A percentile compares a stretch with the other conserved stretches of the same genome.
These are phyloP conservation scores for Davidsoniella virescens DNA, from an alignment of 2,329 filamentous ascomycete species.

Conservation along the genomic window DNA sequence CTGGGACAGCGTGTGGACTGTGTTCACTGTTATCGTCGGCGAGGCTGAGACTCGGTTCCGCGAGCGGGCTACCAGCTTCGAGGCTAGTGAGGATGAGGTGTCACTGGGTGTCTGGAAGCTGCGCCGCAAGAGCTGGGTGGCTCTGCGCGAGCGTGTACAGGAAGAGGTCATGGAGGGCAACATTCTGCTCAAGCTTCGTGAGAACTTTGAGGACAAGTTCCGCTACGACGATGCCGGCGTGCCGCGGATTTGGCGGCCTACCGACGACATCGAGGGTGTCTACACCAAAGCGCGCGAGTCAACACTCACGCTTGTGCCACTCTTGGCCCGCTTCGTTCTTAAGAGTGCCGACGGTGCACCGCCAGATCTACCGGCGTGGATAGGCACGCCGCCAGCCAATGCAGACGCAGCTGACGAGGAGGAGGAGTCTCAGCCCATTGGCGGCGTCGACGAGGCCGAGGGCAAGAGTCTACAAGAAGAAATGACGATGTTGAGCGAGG, in stretches of 20 bases:
- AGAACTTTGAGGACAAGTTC: conserved; percentile 99
- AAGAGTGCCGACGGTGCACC: conserved; percentile 49
- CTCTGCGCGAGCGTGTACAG: conserved; percentile 76
- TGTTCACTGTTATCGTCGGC: conserved; percentile 66
- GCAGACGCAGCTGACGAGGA: conserved; percentile 76
- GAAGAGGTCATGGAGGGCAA: conserved; percentile 98
- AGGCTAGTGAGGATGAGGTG: conserved; percentile 80
- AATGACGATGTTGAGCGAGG: conserved; percentile 83
- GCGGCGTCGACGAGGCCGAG: conserved; percentile 86
- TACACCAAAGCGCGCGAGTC: conserved; percentile 89
- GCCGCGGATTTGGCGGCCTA: conserved; percentile 89
- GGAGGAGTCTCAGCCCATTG: conserved; percentile 76
- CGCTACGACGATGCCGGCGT: conserved; percentile 91
- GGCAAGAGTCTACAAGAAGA: conserved; percentile 92
- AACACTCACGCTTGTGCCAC: conserved; percentile 76
- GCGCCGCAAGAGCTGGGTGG: conserved; percentile 86
- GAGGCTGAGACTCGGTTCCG: conserved; percentile 77
- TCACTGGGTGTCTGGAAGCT: conserved; percentile 85
- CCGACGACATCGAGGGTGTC: conserved; percentile 89
- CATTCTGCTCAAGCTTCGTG: conserved; percentile 79
- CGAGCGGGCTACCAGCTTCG: conserved; percentile 80
- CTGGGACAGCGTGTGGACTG: conserved; percentile 88
- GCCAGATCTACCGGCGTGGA: conserved; percentile 71
- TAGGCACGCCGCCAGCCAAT: conserved; percentile 60
- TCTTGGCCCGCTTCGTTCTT: conserved; percentile 72